Evolutionary conservation across 352 stramenopile species (phyloP).

Genomic region (Halophytophthora polymorphica): DNA sequence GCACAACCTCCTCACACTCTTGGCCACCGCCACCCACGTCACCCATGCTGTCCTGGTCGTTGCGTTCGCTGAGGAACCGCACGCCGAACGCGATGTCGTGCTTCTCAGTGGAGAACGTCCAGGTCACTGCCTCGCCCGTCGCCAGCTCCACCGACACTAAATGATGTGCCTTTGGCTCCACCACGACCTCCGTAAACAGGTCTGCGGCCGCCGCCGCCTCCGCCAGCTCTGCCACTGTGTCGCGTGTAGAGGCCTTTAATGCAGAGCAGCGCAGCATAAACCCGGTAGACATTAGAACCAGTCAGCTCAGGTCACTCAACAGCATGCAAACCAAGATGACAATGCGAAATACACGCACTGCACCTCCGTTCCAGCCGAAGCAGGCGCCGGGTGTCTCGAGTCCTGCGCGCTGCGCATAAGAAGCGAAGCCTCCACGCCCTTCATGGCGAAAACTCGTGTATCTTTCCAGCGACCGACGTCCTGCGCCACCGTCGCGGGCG

Average conservation of each 20-base stretch:
- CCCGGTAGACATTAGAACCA: too few relatives aligned
- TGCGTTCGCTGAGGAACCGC: constrained; percentile 37
- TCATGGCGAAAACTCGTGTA: constrained; percentile 50
- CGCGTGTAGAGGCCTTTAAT: constrained; percentile 16
- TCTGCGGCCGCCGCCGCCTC: constrained; percentile 16
- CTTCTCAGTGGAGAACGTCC: constrained; percentile 48
- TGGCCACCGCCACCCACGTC: background rate
- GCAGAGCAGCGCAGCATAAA: background rate
- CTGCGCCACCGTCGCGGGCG: constrained; percentile 30
- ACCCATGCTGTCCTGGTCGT: constrained; percentile 2
- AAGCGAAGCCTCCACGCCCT: constrained; percentile 36
- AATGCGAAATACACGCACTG: too few relatives aligned
- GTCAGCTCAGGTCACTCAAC: too few relatives aligned
- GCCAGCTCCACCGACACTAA: constrained; percentile 46
- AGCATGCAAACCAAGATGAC: background rate
- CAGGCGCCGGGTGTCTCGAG: constrained; percentile 26
- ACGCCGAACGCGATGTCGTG: constrained; percentile 57
- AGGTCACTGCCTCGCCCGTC: constrained; percentile 38
- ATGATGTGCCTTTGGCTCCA: constrained; percentile 43
- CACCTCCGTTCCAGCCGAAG: constrained; percentile 15
- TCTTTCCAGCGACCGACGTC: constrained; percentile 55
- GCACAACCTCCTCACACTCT: constrained; percentile 33
- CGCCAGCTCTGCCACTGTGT: constrained; percentile 34
- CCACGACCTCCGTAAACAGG: constrained; percentile 25
- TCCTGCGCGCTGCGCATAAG: constrained; percentile 49